These are phyloP conservation scores for Euphorbia pulcherrima DNA, from an alignment of 345 rosid genomes.

Conservation along the genomic window DNA sequence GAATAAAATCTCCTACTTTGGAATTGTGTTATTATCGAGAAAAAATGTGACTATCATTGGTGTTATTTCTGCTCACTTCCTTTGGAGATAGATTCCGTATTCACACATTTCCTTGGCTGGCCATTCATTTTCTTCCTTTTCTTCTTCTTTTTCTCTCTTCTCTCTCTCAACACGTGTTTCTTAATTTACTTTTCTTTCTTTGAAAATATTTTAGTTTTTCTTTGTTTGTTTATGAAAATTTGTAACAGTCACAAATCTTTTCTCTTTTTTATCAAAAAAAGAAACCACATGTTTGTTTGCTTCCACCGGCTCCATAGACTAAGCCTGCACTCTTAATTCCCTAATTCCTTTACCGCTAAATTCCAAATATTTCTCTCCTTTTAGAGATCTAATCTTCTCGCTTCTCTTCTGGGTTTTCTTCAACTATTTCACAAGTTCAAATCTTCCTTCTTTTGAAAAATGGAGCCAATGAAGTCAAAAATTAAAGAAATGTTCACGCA, in stretches of 20 bases:
- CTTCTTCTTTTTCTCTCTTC: not conserved
- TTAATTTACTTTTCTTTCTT: not conserved
- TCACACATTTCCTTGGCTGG: constrained; percentile 20
- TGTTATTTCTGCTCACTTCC: no score
- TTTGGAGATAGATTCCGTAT: constrained; percentile 11
- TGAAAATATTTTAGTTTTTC: no score
- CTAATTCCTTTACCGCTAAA: not conserved
- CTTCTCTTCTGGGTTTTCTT: constrained; percentile 17
- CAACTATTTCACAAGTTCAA: not conserved
- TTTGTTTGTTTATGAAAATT: not conserved
- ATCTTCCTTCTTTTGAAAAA: not conserved
- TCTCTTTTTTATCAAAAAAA: not conserved
- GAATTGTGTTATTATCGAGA: no score
- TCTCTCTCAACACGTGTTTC: no score
- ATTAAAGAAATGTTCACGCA: constrained; percentile 8
- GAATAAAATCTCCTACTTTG: no score
- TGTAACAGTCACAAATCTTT: constrained; percentile 2
- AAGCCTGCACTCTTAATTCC: not conserved
- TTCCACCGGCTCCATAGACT: constrained; percentile 1
- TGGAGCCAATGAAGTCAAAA: constrained; percentile 22
- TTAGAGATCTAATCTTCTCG: constrained; percentile 12
- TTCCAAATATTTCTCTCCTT: not conserved
- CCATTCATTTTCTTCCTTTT: constrained; percentile 17
- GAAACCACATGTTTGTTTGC: not conserved
- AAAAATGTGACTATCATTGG: no score